A percentile compares a stretch with the other conserved stretches of the same genome.
Evolutionary conservation across 1,284 basidiomycete species (phyloP).

Genomic region (Jaminaea rosea): DNA sequence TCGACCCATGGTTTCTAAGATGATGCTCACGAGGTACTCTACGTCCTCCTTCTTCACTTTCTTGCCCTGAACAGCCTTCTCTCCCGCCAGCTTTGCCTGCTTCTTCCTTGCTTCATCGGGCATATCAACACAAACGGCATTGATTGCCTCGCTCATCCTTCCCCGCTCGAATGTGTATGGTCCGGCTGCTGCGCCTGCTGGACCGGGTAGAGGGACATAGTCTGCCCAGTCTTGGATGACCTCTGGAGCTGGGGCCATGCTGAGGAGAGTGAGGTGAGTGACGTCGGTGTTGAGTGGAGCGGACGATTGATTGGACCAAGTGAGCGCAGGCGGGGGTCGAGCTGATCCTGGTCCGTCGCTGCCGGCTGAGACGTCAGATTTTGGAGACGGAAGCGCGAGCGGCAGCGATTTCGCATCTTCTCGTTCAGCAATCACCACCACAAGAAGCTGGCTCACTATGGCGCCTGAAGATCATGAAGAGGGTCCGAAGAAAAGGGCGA

Average conservation of each 20-base stretch:
- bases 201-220: neutral
- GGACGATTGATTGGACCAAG: no score
- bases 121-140: neutral
- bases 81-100: neutral
- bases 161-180: neutral
- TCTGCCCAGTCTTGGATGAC: constrained; percentile 2
- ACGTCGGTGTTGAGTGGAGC: no score
- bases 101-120: neutral
- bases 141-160: neutral
- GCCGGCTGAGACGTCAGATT: no score
- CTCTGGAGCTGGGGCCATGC: neutral
- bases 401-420: no score
- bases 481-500: neutral
- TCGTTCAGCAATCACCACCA: no score
- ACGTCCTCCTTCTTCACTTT: constrained; percentile 1
- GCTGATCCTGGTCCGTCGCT: no score
- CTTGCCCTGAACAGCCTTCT: neutral
- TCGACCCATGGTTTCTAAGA: no score
- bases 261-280: neutral
- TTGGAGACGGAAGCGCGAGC: no score
- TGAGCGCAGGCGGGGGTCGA: no score
- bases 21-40: neutral
- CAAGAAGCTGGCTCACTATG: no score
- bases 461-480: no score
- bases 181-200: neutral